Evolutionary conservation across 371 early-diverging fungal species (phyloP), one percentile per base, ranked within the genome.

Genomic region (Mucor lusitanicus): DNA sequence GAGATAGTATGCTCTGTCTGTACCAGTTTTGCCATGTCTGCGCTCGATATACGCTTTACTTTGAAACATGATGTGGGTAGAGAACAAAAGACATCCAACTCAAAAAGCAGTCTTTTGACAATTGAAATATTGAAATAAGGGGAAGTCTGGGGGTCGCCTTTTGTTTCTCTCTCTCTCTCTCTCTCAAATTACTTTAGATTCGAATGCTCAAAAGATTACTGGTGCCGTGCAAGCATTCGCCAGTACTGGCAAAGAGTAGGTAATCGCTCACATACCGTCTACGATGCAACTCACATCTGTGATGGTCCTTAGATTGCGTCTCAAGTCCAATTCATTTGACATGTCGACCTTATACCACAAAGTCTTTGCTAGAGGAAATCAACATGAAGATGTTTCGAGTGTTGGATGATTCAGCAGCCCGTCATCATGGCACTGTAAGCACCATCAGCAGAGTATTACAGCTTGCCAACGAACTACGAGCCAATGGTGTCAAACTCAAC

Each of bases 1-100:
- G 8, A 85, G 62, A 50, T 74, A 79, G n/a, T 79, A 69, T 9
- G 59, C 56, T 57, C 78, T 59, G 42, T 76, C 71, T 3, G 71
- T 25, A 2, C 66, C 64, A 3, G 40, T 66, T 25, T 56, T 65
- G 0, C 72, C 72, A 19, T 68, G 69, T 53, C 65, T 65, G 11
- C 69, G 66, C n/a, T 65, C 60, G 60, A 72, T 71, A 39, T 75
- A 69, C 4, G 32, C 57, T 44, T 68, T 65, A 39, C 66, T 72
- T 69, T 75, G 72, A 35, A 71, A 75, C 72, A 72, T 75, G 30
- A 48, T n/a, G 1, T 17, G 17, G 55, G 15, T 30, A 23, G 33
- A 17, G 1, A 54, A 30, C 9, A 28, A 54, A 2, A 32, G 8
- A n/a, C 33, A 28, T 56, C 12, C 23, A 27, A 21, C 50, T 40